These are phyloP conservation scores for Sphaerobolus stellatus DNA, from an alignment of 1,284 basidiomycete species.

Conservation along the genomic window DNA sequence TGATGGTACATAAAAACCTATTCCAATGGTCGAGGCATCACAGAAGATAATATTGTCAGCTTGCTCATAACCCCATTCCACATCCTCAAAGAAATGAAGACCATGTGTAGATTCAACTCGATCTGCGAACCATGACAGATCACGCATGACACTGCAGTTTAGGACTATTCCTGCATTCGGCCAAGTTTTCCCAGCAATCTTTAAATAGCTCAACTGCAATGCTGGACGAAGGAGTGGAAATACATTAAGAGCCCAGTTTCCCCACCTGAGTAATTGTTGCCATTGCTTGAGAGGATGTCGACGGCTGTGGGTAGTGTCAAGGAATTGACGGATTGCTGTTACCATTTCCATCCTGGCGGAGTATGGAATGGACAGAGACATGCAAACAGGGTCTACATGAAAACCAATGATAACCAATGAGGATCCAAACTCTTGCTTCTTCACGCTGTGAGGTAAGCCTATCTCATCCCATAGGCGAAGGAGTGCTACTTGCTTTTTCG, in stretches of 20 bases:
- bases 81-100: not conserved
- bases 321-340: constrained; percentile 1
- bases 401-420: constrained; percentile 7
- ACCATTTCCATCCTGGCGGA: not conserved
- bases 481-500: constrained; percentile 2
- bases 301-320: constrained; percentile 4
- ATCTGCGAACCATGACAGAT: not conserved
- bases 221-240: constrained; percentile 29
- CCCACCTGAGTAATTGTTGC: constrained; percentile 32
- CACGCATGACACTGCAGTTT: not conserved
- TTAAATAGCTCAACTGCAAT: constrained; percentile 17
- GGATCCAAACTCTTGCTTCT: constrained; percentile 4
- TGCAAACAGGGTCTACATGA: not conserved
- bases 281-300: constrained; percentile 26
- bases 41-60: not conserved
- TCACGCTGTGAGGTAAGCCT: not conserved
- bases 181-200: constrained; percentile 8
- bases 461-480: constrained; percentile 7
- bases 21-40: not conserved
- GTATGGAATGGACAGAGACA: constrained; percentile 1
- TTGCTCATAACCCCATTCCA: not conserved
- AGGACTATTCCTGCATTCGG: not conserved
- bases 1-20: no score
- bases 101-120: not conserved
- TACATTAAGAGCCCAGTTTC: constrained; percentile 35